phyloP scores from a whole-genome alignment of 805 yeast species.

The Candida parachauliodes region DNA sequence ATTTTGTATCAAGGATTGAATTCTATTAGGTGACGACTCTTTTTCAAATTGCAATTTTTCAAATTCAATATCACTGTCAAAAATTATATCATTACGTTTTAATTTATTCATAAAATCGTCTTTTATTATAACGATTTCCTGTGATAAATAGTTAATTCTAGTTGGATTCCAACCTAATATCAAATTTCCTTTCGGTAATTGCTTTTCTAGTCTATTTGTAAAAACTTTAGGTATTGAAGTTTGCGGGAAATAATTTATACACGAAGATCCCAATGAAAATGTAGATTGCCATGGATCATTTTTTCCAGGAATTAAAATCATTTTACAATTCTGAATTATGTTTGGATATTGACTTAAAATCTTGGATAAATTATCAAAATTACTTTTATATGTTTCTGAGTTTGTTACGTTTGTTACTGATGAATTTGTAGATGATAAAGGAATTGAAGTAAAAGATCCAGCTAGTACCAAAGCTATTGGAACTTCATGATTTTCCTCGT shows the following conservation, averaged over 20 bases:
- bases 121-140: slow-evolving; percentile 71
- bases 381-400: slow-evolving; percentile 55
- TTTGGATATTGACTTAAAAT: slow-evolving; percentile 57
- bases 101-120: slow-evolving; percentile 72
- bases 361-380: slow-evolving; percentile 72
- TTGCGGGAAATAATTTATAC: slow-evolving; percentile 52
- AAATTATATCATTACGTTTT: slow-evolving; percentile 62
- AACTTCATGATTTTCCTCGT: slow-evolving; percentile 38
- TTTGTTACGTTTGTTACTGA: slow-evolving; percentile 46
- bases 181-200: slow-evolving; percentile 29
- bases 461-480: slow-evolving; percentile 73
- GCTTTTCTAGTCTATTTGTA: slow-evolving; percentile 59
- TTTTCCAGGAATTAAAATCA: slow-evolving; percentile 81
- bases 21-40: slow-evolving; percentile 13
- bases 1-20: slow-evolving; percentile 8
- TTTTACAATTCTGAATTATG: slow-evolving; percentile 48
- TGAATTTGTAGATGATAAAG: slow-evolving; percentile 58
- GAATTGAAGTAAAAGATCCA: slow-evolving; percentile 74
- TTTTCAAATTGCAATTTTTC: slow-evolving; percentile 16
- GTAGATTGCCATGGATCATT: slow-evolving; percentile 92
- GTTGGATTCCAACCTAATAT: slow-evolving; percentile 67
- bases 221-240: slow-evolving; percentile 67
- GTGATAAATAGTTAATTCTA: slow-evolving; percentile 73
- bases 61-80: slow-evolving; percentile 38
- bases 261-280: slow-evolving; percentile 52